Evolutionary conservation across 2,329 filamentous ascomycete species (phyloP), one percentile per base, ranked within the genome.

Genomic region (Monosporascus sp.): DNA sequence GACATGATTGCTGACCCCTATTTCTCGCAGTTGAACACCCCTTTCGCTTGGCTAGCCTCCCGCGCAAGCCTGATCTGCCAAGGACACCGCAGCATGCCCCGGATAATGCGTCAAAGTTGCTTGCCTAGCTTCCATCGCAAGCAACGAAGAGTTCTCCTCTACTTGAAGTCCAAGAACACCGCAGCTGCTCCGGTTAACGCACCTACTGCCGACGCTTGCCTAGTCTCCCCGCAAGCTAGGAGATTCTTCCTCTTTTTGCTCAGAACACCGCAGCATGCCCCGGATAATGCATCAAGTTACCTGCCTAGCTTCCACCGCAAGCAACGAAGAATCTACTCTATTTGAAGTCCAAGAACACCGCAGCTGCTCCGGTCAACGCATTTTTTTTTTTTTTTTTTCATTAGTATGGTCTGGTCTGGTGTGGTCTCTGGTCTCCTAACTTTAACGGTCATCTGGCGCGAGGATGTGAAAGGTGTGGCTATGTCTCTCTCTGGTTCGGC

Each of bases 361-460:
- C 47, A 54, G 49, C 47, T 54, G 49, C 51, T 38, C 50, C 51
- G 50, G 54, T 38, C 26, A 55, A 55, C 31, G 47, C 41, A 48
- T 18, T 24, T 22, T 40, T 28, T 11, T 17, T 5, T 17, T 18
- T 24, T 22, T 40, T 28, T 11, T 17, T 5, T 17, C 6, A 7
- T 9, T 9, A 3, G 6, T 18, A 7, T 48, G 18, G 8, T 9
- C 14, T 26, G 11, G 24, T 26, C 45, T 20, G 45, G 31, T 48
- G 6, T 26, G 20, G 22, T 18, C 28, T 37, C 11, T 37, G 5
- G 3, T 48, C 17, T n/a, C 14, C 20, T 31, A n/a, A n/a, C 11
- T 28, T 15, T 1, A 14, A 37, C 18, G 17, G n/a, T 22, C 11
- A 37, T 51, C 26, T 48, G 22, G 37, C 48, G 44, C 18, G 35